Percentiles rank a stretch among this genome's conserved stretches.
phyloP scores from a whole-genome alignment of 257 asterid species.

The Solanum etuberosum region DNA sequence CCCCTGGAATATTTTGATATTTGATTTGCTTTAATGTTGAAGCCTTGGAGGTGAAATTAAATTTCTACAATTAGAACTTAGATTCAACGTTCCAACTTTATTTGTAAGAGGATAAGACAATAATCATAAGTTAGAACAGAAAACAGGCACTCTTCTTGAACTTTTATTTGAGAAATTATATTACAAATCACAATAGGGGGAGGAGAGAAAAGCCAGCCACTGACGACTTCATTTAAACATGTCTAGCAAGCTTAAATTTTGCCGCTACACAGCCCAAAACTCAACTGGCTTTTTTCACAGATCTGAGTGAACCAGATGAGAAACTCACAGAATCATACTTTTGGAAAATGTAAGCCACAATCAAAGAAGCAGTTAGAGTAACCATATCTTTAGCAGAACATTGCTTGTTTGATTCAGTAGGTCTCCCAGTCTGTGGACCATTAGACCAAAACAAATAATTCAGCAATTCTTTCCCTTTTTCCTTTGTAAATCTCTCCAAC shows the following conservation, averaged over 20 bases:
- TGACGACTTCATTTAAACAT: neutral
- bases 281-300: constrained; percentile 33
- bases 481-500: constrained; percentile 44
- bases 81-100: neutral
- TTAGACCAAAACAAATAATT: constrained; percentile 80
- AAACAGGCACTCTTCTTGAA: neutral
- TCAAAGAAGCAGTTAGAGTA: constrained; percentile 54
- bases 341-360: constrained; percentile 63
- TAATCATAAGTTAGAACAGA: neutral
- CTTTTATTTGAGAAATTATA: neutral
- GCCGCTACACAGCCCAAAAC: neutral
- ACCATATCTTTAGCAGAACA: constrained; percentile 58
- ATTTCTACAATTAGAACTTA: neutral
- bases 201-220: neutral
- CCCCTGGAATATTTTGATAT: too few relatives aligned
- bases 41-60: neutral
- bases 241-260: neutral
- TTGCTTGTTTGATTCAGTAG: constrained; percentile 63
- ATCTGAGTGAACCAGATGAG: constrained; percentile 35
- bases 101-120: neutral
- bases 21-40: neutral
- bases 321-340: constrained; percentile 63
- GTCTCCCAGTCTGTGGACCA: constrained; percentile 74
- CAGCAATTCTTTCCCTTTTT: constrained; percentile 40
- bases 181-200: neutral